phyloP scores from a whole-genome alignment of 179 eudicot species.

The Amaranthus tricolor region DNA sequence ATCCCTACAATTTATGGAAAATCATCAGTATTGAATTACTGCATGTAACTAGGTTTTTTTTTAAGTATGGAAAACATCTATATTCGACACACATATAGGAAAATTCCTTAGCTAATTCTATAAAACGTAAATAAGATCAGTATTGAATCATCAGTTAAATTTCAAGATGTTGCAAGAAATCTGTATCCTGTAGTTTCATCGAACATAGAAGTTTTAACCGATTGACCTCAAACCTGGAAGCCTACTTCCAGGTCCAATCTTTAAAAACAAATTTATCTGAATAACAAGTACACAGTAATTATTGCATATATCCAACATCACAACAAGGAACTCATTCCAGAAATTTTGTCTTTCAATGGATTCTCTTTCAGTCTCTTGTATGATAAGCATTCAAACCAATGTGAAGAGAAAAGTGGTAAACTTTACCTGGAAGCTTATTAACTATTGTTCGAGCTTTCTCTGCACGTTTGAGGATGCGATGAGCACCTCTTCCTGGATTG shows the following conservation, averaged over 20 bases:
- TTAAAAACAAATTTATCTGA: neutral
- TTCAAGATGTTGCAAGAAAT: too few species aligned
- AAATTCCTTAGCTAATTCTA: too few species aligned
- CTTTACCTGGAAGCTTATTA: constrained; percentile 80
- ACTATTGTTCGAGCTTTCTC: constrained; percentile 90
- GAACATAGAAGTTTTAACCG: neutral
- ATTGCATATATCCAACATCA: neutral
- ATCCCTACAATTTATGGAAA: constrained; percentile 47
- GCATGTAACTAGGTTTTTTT: neutral
- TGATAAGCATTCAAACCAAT: neutral
- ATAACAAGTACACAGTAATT: neutral
- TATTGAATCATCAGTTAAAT: too few species aligned
- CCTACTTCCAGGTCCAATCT: neutral
- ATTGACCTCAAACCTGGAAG: neutral
- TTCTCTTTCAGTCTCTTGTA: neutral
- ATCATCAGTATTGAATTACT: constrained; percentile 4
- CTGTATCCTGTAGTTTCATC: too few species aligned
- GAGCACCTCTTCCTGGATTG: constrained; percentile 90
- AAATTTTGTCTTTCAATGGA: neutral
- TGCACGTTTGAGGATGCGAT: constrained; percentile 89
- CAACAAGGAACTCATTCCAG: neutral
- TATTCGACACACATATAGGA: too few species aligned
- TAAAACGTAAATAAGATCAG: too few species aligned
- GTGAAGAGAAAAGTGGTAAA: neutral
- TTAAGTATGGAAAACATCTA: neutral